Base-by-base conservation (phyloP, 257 asterid species). In the Nicotiana undulata region DNA sequence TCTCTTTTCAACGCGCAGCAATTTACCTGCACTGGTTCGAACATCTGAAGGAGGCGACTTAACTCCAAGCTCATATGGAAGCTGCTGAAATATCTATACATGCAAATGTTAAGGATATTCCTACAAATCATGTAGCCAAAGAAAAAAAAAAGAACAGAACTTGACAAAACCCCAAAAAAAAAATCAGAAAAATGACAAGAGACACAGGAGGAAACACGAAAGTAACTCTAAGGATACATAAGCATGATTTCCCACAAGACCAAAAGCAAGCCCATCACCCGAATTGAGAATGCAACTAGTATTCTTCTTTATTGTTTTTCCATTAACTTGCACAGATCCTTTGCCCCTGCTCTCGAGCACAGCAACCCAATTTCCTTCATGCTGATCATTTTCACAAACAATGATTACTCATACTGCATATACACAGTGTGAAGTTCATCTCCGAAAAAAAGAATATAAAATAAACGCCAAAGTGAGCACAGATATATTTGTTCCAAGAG, bases 231-330 rank as follows among this genome's bases (percentile, higher is more conserved):
- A 91, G 94, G 97, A 94, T 94, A 94, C 98, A 83, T 92, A 94
- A 85, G 97, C 92, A 90, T 89, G 94, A 82, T 79, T 89, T 68
- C 95, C 97, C 26, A 74, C 89, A 84, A 84, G 81, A 64, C 98
- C 98, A 70, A 94, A 94, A 70, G 88, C 89, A 89, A 94, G 82
- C 82, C 90, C 98, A 84, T 94, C 98, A 79, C 98, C 98, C n/a
- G 98, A 94, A 77, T 82, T 86, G 80, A 94, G 97, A 66, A 86
- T 87, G 78, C 88, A 85, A 51, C 40, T 85, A 22, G 89, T 80
- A 77, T 83, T 91, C 81, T 82, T 92, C 92, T 86, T 87, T n/a
- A 94, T 84, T 68, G 90, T 74, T 91, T 90, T 91, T 53, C 97
- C 97, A 85, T 94, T 94, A 52, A 94, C 95, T 81, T 85, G 92